phyloP scores from a whole-genome alignment of 2,329 filamentous ascomycete genomes.

The Talaromyces sp. region DNA sequence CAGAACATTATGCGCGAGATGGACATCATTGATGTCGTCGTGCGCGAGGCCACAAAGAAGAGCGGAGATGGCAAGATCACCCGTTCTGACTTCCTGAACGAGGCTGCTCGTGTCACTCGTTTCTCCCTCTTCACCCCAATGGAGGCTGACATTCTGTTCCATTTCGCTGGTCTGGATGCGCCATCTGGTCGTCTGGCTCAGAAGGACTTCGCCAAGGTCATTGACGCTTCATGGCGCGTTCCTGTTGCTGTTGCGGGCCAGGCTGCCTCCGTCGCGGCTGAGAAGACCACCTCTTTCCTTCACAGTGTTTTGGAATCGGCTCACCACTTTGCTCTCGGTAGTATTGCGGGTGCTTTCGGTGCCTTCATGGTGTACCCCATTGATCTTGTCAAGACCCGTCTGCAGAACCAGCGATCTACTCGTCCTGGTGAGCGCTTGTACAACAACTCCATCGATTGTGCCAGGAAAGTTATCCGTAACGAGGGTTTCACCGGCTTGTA shows the following conservation, averaged over 20 bases:
- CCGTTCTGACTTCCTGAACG: slow-evolving; percentile 88
- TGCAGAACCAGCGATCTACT: slow-evolving; percentile 91
- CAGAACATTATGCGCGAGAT: slow-evolving; percentile 98
- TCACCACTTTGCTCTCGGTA: slow-evolving; percentile 89
- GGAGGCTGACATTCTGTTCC: slow-evolving; percentile 98
- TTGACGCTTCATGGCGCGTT: slow-evolving; percentile 88
- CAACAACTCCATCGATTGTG: slow-evolving; percentile 96
- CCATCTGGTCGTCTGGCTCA: slow-evolving; percentile 82
- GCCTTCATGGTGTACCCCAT: slow-evolving; percentile 99
- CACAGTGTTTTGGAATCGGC: slow-evolving; percentile 71
- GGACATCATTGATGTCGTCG: slow-evolving; percentile 92
- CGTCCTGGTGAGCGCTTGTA: slow-evolving; percentile 86
- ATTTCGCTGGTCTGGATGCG: slow-evolving; percentile 92
- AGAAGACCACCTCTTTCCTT: slow-evolving; percentile 61
- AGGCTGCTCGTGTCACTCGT: slow-evolving; percentile 85
- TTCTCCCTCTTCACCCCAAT: slow-evolving; percentile 97
- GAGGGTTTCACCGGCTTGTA: slow-evolving; percentile 90
- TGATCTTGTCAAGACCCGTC: slow-evolving; percentile 95
- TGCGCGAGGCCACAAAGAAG: slow-evolving; percentile 81
- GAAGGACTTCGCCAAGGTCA: slow-evolving; percentile 87
- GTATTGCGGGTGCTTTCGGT: slow-evolving; percentile 90
- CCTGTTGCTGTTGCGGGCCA: slow-evolving; percentile 59
- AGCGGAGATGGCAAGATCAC: slow-evolving; percentile 92
- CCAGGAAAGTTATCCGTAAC: slow-evolving; percentile 87
- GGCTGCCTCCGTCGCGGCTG: slow-evolving; percentile 56